Conservation (phyloP, 169 alveolate genomes). For the Plasmodium relictum region DNA sequence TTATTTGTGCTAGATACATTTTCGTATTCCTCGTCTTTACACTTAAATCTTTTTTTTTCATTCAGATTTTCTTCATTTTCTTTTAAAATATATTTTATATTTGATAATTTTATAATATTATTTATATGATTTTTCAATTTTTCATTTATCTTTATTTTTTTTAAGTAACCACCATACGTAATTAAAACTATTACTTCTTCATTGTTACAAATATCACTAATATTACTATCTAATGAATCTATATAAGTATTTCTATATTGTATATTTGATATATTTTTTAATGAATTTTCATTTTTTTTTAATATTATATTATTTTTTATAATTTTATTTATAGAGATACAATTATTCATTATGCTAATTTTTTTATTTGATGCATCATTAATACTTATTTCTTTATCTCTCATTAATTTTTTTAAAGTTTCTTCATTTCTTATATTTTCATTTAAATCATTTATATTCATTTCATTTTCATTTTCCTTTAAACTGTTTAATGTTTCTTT, state of each 20-base stretch:
- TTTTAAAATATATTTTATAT: slow-evolving; percentile 69
- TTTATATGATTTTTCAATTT: slow-evolving; percentile 67
- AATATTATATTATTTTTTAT: neutral
- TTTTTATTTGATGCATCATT: neutral
- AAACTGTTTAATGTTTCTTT: neutral
- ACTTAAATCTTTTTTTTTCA: slow-evolving; percentile 5
- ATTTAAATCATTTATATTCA: neutral
- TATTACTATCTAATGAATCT: slow-evolving; percentile 33
- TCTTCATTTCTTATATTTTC: neutral
- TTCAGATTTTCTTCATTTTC: slow-evolving; percentile 43
- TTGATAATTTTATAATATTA: slow-evolving; percentile 50
- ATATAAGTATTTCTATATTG: slow-evolving; percentile 66
- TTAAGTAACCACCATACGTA: slow-evolving; percentile 68
- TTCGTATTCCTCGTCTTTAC: slow-evolving; percentile 2
- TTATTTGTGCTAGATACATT: neutral
- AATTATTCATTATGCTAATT: neutral
- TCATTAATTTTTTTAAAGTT: neutral
- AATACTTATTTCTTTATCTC: neutral
- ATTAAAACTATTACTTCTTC: slow-evolving; percentile 62
- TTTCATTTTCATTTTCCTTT: neutral
- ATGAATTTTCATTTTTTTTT: neutral
- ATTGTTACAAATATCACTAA: slow-evolving; percentile 39
- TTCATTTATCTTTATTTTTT: slow-evolving; percentile 55
- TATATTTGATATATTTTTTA: neutral
- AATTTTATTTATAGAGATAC: neutral